phyloP scores from a whole-genome alignment of 345 rosid species.

The Arabis alpina region DNA sequence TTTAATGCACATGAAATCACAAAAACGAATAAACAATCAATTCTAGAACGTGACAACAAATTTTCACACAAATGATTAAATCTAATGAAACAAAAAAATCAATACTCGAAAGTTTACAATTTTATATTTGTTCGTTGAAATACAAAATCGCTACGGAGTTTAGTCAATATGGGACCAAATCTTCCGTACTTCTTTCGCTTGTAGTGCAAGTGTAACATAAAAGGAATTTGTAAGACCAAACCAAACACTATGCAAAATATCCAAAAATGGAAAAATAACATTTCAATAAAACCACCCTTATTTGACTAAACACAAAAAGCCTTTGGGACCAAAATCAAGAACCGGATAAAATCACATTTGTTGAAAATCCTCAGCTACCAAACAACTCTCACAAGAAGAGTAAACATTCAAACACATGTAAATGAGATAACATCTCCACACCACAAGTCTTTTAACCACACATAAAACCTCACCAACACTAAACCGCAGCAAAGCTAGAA shows the following conservation, averaged over 20 bases:
- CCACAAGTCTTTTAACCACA: not conserved
- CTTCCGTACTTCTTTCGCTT: slow-evolving; percentile 25
- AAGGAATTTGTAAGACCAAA: not conserved
- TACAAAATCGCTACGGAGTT: slow-evolving; percentile 7
- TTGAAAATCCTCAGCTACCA: slow-evolving; percentile 9
- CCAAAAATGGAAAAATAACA: not conserved
- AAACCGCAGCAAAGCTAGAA: not conserved
- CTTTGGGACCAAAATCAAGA: slow-evolving; percentile 10
- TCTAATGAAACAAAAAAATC: too few species aligned
- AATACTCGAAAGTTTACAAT: not conserved
- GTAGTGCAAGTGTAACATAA: slow-evolving; percentile 26
- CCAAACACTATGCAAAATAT: not conserved
- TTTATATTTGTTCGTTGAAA: not conserved
- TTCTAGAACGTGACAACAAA: too few species aligned
- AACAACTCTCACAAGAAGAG: slow-evolving; percentile 10
- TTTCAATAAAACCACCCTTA: not conserved
- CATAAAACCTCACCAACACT: slow-evolving; percentile 2
- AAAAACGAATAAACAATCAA: too few species aligned
- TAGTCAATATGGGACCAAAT: slow-evolving; percentile 24
- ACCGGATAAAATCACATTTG: not conserved
- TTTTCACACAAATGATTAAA: too few species aligned
- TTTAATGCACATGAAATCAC: too few species aligned
- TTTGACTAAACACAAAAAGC: not conserved
- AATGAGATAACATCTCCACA: not conserved
- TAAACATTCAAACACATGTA: slow-evolving; percentile 8